Conservation (phyloP, 2,329 filamentous ascomycete genomes). For the Elsinoe australis region DNA sequence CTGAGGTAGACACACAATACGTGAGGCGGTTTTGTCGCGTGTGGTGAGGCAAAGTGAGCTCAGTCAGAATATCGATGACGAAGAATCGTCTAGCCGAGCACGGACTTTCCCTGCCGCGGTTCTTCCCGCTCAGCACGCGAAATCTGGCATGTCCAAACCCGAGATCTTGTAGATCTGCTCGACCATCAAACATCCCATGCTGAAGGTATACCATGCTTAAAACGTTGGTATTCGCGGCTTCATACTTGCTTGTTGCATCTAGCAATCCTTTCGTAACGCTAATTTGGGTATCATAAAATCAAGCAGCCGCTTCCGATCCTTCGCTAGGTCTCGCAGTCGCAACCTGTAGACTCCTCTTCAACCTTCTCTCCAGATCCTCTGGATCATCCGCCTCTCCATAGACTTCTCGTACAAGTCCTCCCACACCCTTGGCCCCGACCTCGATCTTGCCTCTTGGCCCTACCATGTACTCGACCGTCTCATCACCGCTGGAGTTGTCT, state of each 20-base stretch:
- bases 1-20: no score
- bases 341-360: slow-evolving; percentile 30
- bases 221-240: neutral
- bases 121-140: no score
- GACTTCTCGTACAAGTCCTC: slow-evolving; percentile 56
- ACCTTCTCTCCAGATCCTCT: slow-evolving; percentile 30
- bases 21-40: no score
- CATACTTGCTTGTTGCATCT: neutral
- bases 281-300: slow-evolving; percentile 6
- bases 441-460: slow-evolving; percentile 82
- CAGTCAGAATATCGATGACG: slow-evolving; percentile 14
- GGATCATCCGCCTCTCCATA: slow-evolving; percentile 36
- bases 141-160: no score
- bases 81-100: slow-evolving; percentile 13
- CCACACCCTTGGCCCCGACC: slow-evolving; percentile 68
- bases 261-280: neutral
- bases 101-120: slow-evolving; percentile 7
- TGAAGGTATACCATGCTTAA: neutral
- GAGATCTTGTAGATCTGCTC: slow-evolving; percentile 11
- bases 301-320: neutral
- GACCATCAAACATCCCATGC: neutral
- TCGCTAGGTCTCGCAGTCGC: slow-evolving; percentile 17
- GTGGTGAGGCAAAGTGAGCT: slow-evolving; percentile 8
- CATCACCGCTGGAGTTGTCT: slow-evolving; percentile 63
- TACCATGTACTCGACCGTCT: slow-evolving; percentile 71